These are phyloP conservation scores for Linum usitatissimum DNA, from an alignment of 345 rosid genomes.

Conservation along the genomic window DNA sequence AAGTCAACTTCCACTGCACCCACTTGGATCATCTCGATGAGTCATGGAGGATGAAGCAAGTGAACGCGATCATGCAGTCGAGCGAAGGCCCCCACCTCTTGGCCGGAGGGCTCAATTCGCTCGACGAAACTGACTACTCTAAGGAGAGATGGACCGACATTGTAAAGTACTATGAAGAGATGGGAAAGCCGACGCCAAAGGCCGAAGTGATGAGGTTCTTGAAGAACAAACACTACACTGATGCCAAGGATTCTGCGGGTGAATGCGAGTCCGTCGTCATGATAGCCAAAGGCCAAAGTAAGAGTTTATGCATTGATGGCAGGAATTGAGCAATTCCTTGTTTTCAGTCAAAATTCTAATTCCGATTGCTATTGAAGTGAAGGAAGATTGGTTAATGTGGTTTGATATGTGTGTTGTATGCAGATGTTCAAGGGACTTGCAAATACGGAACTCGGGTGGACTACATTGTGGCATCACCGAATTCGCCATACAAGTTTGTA, in stretches of 20 bases:
- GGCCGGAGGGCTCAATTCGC: constrained; percentile 80
- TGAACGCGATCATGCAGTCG: constrained; percentile 56
- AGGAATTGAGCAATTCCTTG: neutral
- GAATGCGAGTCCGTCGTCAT: constrained; percentile 85
- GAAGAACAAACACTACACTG: constrained; percentile 60
- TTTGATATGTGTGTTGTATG: neutral
- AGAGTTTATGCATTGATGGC: neutral
- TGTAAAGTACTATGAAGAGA: constrained; percentile 83
- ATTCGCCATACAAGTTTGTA: constrained; percentile 60
- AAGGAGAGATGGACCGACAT: constrained; percentile 78
- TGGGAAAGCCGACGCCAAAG: constrained; percentile 89
- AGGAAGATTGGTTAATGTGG: neutral
- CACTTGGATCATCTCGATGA: constrained; percentile 89
- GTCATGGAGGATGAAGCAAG: constrained; percentile 90
- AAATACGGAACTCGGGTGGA: constrained; percentile 92
- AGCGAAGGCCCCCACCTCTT: constrained; percentile 57
- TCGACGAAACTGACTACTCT: constrained; percentile 75
- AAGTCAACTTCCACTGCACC: constrained; percentile 79
- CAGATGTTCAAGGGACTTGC: constrained; percentile 97
- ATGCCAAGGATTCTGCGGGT: constrained; percentile 87
- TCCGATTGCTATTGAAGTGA: neutral
- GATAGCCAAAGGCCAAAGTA: constrained; percentile 96
- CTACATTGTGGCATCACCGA: constrained; percentile 69
- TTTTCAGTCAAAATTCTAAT: no score
- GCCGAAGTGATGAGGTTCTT: constrained; percentile 75